phyloP scores from a whole-genome alignment of 2,329 filamentous ascomycete genomes.

The Microascus cirrosus region DNA sequence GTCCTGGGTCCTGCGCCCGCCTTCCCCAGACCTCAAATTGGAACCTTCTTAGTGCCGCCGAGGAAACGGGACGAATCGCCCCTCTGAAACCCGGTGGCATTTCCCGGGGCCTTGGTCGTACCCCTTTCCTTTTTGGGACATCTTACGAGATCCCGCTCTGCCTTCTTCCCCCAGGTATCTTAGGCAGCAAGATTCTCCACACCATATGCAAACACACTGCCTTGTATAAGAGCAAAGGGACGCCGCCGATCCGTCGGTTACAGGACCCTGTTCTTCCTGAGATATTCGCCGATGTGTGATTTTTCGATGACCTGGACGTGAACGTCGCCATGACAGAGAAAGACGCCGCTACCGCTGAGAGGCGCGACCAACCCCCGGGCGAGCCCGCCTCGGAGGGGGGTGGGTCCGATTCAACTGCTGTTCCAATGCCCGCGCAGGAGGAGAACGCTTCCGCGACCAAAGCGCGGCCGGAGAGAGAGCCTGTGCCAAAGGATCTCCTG shows the following conservation, averaged over 20 bases:
- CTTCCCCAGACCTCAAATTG: too few relatives aligned
- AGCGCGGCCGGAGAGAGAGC: slow-evolving; percentile 27
- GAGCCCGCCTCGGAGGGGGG: not conserved
- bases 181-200: not conserved
- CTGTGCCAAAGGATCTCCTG: slow-evolving; percentile 28
- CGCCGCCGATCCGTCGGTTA: not conserved
- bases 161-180: not conserved
- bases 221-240: not conserved
- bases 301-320: not conserved
- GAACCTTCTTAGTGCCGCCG: too few relatives aligned
- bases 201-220: not conserved
- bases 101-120: not conserved
- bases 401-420: slow-evolving; percentile 1
- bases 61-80: not conserved
- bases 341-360: not conserved
- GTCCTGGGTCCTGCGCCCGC: too few relatives aligned
- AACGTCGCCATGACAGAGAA: not conserved
- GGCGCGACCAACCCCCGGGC: not conserved
- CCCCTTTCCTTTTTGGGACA: not conserved
- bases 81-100: not conserved
- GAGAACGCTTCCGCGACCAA: slow-evolving; percentile 2
- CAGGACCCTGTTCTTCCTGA: not conserved
- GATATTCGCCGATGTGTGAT: not conserved
- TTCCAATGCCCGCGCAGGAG: not conserved
- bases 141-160: not conserved